A percentile compares a stretch with the other conserved stretches of the same genome.
Evolutionary conservation across 2,329 filamentous ascomycete species (phyloP).

Genomic region (Calonectria hongkongensis): DNA sequence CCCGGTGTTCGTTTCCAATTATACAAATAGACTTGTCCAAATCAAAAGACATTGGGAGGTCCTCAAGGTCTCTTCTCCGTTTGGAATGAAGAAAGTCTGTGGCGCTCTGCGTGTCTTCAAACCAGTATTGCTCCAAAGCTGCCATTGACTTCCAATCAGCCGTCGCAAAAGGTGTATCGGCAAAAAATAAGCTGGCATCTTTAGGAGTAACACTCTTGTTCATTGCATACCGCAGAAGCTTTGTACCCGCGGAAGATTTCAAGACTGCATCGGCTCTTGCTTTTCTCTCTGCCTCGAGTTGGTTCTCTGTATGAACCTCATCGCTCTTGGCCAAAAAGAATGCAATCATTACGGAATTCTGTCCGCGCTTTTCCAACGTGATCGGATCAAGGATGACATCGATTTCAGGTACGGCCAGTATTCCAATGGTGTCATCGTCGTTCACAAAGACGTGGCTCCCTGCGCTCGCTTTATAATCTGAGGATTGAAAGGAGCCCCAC

Average conservation of each 20-base stretch:
- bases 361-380: not conserved
- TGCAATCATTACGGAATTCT: not conserved
- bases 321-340: not conserved
- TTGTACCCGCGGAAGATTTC: not conserved
- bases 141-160: not conserved
- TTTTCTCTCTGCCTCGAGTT: not conserved
- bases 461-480: not conserved
- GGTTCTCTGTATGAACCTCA: not conserved
- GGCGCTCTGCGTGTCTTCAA: not conserved
- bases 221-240: not conserved
- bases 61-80: not conserved
- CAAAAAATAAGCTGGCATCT: not conserved
- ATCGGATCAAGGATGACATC: not conserved
- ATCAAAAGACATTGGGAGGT: not conserved
- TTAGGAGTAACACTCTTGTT: not conserved
- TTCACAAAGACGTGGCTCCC: not conserved
- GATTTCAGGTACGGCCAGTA: slow-evolving; percentile 2
- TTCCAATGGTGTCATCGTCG: not conserved
- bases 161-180: not conserved
- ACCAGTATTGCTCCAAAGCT: slow-evolving; percentile 11
- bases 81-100: not conserved
- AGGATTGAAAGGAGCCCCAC: not conserved
- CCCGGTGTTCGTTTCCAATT: not conserved
- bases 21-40: not conserved
- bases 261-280: not conserved